Percentiles rank a stretch among this genome's conserved stretches.
phyloP scores from a whole-genome alignment of 768 basidiomycete genomes.

The Boletellus ananiceps region DNA sequence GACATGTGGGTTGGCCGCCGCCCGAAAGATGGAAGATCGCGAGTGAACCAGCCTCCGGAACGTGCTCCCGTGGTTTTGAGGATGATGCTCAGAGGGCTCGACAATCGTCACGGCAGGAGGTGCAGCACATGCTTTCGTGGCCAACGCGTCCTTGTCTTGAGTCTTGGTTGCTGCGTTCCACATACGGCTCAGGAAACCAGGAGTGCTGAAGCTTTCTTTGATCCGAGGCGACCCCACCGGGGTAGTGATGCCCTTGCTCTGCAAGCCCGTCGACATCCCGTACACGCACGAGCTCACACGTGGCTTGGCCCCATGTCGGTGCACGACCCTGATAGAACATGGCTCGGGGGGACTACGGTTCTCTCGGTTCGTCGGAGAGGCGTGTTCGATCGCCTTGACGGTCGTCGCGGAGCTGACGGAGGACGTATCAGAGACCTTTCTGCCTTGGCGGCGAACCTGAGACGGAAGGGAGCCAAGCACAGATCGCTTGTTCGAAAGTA shows the following conservation, averaged over 20 bases:
- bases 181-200: constrained; percentile 65
- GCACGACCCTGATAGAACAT: constrained; percentile 26
- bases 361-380: constrained; percentile 17
- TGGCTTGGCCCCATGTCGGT: constrained; percentile 22
- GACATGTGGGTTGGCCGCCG: constrained; percentile 21
- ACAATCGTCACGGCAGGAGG: constrained; percentile 22
- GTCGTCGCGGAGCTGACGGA: constrained; percentile 36
- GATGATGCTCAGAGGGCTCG: constrained; percentile 24
- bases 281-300: constrained; percentile 30
- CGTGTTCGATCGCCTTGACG: constrained; percentile 27
- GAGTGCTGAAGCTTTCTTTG: constrained; percentile 39
- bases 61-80: constrained; percentile 28
- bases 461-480: constrained; percentile 44
- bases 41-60: constrained; percentile 43
- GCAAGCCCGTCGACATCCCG: constrained; percentile 15
- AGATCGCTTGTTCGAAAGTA: constrained; percentile 35
- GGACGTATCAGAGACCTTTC: constrained; percentile 33
- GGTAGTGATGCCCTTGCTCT: constrained; percentile 10
- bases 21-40: constrained; percentile 41
- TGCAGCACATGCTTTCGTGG: constrained; percentile 6
- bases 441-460: constrained; percentile 39
- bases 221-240: constrained; percentile 21
- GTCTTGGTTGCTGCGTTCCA: constrained; percentile 59
- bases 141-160: constrained; percentile 26
- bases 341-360: constrained; percentile 13